Conservation (phyloP, 2,329 filamentous ascomycete species). For the Colletotrichum acutatum region DNA sequence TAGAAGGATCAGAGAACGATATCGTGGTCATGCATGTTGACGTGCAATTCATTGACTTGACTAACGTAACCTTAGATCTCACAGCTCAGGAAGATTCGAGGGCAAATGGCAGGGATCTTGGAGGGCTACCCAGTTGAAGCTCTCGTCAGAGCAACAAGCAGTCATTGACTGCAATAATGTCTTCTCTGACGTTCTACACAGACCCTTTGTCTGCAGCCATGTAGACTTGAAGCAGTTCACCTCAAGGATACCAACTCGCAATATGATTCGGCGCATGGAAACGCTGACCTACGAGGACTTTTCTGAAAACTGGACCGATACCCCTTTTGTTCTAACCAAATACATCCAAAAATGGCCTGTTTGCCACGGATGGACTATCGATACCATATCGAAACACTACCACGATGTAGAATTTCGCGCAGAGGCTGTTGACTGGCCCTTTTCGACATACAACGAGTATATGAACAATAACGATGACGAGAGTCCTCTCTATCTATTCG, state of each 20-base stretch:
- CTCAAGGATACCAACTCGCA: conserved; percentile 75
- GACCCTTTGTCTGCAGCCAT: conserved; percentile 90
- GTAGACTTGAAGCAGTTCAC: conserved; percentile 75
- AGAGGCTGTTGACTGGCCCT: conserved; percentile 92
- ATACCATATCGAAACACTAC: conserved; percentile 73
- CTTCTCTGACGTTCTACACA: conserved; percentile 90
- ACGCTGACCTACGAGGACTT: conserved; percentile 81
- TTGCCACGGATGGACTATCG: conserved; percentile 78
- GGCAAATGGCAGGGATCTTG: conserved; percentile 82
- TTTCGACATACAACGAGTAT: conserved; percentile 84
- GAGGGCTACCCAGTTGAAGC: conserved; percentile 79
- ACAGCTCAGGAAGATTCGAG: conserved; percentile 40
- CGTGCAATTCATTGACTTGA: neutral
- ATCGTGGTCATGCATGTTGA: neutral
- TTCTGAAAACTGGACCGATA: conserved; percentile 77
- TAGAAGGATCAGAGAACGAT: neutral
- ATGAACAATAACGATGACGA: conserved; percentile 85
- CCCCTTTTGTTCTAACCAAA: conserved; percentile 86
- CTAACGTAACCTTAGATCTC: conserved; percentile 29
- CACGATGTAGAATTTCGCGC: conserved; percentile 80
- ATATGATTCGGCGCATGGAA: conserved; percentile 77
- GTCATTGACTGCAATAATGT: conserved; percentile 79
- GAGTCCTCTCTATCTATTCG: conserved; percentile 92
- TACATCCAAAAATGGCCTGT: conserved; percentile 87
- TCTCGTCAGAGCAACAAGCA: conserved; percentile 61